Percentiles rank a stretch among this genome's conserved stretches.
Conservation (phyloP, 371 early-diverging fungal genomes). For the Phascolomyces articulosus region DNA sequence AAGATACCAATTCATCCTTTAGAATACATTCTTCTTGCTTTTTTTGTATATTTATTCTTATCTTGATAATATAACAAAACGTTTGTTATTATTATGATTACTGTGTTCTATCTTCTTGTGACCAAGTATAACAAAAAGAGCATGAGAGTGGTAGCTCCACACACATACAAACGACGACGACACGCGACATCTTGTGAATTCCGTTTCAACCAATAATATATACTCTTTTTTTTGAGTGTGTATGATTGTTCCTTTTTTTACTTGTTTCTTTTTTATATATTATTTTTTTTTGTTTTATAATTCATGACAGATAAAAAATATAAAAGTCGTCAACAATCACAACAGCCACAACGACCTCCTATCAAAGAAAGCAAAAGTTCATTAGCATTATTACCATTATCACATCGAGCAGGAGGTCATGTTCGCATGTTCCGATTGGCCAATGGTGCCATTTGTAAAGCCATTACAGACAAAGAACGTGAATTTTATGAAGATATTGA, state of each 20-base stretch:
- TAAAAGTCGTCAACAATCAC: not conserved
- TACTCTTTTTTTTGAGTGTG: not conserved
- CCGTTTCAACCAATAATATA: not conserved
- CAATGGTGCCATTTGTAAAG: constrained; percentile 38
- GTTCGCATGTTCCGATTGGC: constrained; percentile 38
- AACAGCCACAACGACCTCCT: not conserved
- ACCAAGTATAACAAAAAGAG: too few relatives aligned
- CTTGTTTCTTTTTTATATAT: not conserved
- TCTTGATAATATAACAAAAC: too few relatives aligned
- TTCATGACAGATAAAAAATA: not conserved
- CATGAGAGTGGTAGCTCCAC: too few relatives aligned
- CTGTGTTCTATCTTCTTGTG: too few relatives aligned
- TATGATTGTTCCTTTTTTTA: not conserved
- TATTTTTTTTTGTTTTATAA: not conserved
- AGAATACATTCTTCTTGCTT: too few relatives aligned
- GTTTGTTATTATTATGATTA: too few relatives aligned
- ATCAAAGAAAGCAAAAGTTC: not conserved
- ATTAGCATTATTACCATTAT: constrained; percentile 22
- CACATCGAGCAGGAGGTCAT: constrained; percentile 42
- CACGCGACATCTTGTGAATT: constrained; percentile 7
- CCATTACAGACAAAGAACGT: constrained; percentile 25
- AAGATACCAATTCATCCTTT: too few relatives aligned
- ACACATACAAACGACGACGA: too few relatives aligned
- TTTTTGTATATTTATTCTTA: too few relatives aligned
- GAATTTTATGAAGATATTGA: constrained; percentile 31